A percentile compares a stretch with the other conserved stretches of the same genome.
Evolutionary conservation across 139 green algal genomes (phyloP).

Genomic region (Chlorella sp.): DNA sequence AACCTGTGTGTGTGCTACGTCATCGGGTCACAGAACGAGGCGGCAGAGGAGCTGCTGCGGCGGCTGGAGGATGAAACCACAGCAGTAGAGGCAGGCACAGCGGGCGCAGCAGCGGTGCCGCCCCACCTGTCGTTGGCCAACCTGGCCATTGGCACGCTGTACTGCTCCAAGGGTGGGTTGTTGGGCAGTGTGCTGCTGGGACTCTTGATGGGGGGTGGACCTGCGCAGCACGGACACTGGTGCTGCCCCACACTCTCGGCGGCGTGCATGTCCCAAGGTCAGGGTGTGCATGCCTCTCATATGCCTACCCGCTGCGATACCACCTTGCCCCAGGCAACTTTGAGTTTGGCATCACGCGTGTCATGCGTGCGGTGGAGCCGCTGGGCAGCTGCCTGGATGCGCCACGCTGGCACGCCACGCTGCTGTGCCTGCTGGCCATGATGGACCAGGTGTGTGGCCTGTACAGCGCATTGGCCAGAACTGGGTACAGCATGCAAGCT

Average conservation of each 20-base stretch:
- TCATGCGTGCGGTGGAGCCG: constrained; percentile 90
- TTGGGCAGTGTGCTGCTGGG: background rate
- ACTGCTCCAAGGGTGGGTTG: constrained; percentile 80
- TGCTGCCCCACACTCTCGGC: too few relatives aligned
- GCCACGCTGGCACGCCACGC: constrained; percentile 79
- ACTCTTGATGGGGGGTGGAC: too few relatives aligned
- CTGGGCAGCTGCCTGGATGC: constrained; percentile 84
- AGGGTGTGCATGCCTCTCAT: too few relatives aligned
- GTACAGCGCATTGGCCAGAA: too few relatives aligned
- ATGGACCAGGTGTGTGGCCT: constrained; percentile 70
- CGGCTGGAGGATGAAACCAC: constrained; percentile 76
- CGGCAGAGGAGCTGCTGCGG: constrained; percentile 91
- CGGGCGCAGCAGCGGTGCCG: background rate
- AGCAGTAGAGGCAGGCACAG: background rate
- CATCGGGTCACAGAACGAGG: constrained; percentile 89
- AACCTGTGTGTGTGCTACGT: constrained; percentile 95
- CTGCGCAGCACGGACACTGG: too few relatives aligned
- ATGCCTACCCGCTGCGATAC: too few relatives aligned
- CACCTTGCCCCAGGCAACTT: constrained; percentile 18
- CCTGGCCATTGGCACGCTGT: constrained; percentile 92
- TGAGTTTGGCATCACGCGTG: constrained; percentile 88
- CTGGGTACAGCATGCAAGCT: too few relatives aligned
- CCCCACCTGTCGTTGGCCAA: constrained; percentile 92
- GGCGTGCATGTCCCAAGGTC: too few relatives aligned
- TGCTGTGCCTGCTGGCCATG: constrained; percentile 81